phyloP scores from a whole-genome alignment of 345 rosid species.

The Syzygium aromaticum region DNA sequence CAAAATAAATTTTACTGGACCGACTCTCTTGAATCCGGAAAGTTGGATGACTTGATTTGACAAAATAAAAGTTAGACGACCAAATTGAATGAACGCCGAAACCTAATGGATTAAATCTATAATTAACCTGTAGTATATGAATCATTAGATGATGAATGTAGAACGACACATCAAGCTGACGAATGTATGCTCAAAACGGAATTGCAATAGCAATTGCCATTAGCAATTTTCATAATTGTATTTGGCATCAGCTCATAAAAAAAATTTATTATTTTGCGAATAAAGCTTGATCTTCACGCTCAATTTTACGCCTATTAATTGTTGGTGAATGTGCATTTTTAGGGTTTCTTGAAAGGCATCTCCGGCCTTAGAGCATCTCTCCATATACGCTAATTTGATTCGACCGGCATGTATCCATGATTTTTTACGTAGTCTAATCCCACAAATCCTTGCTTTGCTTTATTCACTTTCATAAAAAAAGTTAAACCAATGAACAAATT shows the following conservation, averaged over 20 bases:
- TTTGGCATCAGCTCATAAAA: too few species aligned
- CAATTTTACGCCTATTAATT: neutral
- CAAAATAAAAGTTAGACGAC: neutral
- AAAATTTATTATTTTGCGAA: neutral
- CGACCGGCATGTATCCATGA: neutral
- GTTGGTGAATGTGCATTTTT: neutral
- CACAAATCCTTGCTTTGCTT: neutral
- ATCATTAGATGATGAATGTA: neutral
- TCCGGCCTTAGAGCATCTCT: neutral
- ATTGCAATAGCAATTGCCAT: too few species aligned
- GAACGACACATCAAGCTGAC: too few species aligned
- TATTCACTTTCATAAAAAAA: neutral
- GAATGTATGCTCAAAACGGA: too few species aligned
- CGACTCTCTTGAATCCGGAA: accelerated
- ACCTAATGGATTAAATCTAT: neutral
- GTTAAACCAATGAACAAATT: neutral
- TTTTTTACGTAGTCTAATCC: neutral
- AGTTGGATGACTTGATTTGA: neutral
- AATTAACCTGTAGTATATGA: neutral
- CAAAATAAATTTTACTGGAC: neutral
- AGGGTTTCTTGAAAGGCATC: neutral
- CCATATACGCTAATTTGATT: neutral
- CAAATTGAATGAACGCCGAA: neutral
- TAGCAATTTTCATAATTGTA: too few species aligned
- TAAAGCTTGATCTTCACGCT: neutral